Evolutionary conservation across 179 eudicot genomes (phyloP).

Genomic region (Heliamphora pulchella): DNA sequence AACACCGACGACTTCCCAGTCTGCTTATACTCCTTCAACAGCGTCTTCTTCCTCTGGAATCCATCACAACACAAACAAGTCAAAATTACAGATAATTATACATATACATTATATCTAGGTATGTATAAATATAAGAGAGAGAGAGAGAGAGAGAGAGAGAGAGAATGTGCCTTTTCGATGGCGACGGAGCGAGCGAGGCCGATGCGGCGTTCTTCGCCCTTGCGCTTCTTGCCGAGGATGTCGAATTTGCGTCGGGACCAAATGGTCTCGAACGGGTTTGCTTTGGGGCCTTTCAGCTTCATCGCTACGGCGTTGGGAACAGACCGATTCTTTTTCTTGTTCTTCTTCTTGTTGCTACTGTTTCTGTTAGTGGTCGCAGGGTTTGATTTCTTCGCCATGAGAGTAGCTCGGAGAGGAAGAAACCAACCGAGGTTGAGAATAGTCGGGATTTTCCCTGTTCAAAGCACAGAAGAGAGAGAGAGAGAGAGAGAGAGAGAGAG

Average conservation of each 20-base stretch:
- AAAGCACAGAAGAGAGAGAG: background rate
- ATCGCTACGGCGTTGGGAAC: slow-evolving; percentile 42
- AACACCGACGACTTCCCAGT: slow-evolving; percentile 74
- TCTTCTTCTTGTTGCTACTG: slow-evolving; percentile 31
- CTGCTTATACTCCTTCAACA: slow-evolving; percentile 80
- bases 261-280: slow-evolving; percentile 78
- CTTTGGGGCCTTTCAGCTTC: slow-evolving; percentile 46
- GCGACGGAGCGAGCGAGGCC: slow-evolving; percentile 79
- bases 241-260: slow-evolving; percentile 88
- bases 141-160: background rate
- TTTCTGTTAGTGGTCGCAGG: slow-evolving; percentile 7
- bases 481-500: background rate
- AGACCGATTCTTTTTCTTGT: slow-evolving; percentile 37
- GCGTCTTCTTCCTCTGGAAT: slow-evolving; percentile 73
- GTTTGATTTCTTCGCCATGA: slow-evolving; percentile 51
- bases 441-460: too few species aligned
- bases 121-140: background rate
- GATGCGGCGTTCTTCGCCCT: slow-evolving; percentile 72
- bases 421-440: too few species aligned
- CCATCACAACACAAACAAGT: slow-evolving; percentile 15
- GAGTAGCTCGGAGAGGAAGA: background rate
- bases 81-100: slow-evolving; percentile 1
- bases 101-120: background rate
- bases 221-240: slow-evolving; percentile 73
- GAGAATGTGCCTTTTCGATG: slow-evolving; percentile 50